Base-by-base conservation (phyloP, 2,329 filamentous ascomycete species). In the Aspergillus carbonarius region DNA sequence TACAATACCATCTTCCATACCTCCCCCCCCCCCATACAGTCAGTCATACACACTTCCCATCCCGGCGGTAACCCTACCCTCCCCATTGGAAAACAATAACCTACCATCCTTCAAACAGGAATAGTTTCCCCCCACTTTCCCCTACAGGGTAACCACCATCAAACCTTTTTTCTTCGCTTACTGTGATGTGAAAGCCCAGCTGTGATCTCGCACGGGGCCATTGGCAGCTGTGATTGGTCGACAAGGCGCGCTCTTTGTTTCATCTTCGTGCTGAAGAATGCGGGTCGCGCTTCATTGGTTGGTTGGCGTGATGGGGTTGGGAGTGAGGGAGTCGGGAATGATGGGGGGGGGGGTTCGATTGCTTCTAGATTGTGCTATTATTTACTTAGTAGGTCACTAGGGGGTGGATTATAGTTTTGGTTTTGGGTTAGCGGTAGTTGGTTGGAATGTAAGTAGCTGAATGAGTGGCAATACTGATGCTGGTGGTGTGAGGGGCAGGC, bases 221-320 rank as follows among this genome's bases (percentile, higher is more conserved):
- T 44, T 8, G 15, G 12, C 12, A 4, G 3, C 15, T n/a, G 17
- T 63, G 40, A 64, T 64, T 64, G 59, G 62, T 17, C 12, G 40
- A 46, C 52, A 63, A 63, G 58, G 49, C 59, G 63, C 59, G 63
- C 59, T 60, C 42, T 17, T 27, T 27, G 61, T 55, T 55, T 61
- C 53, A 54, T 44, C 40, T 53, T 53, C 46, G 40, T 58, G 54
- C 49, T 57, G 58, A 55, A 55, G 58, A 60, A 61, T 54, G 13
- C 55, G 44, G 53, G 30, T 46, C 37, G 37, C 8, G 39, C 18
- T 30, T 40, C 17, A 17, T 37, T 35, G 32, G 17, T 15, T 20
- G 5, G 35, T 8, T 20, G 9, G 30, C n/a, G 20, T 44, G 17
- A 17, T 23, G 25, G 54, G 35, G 15, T 12, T 2, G 8, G 23